Evolutionary conservation across 2,329 filamentous ascomycete genomes (phyloP).

Genomic region (Aspergillus brasiliensis): DNA sequence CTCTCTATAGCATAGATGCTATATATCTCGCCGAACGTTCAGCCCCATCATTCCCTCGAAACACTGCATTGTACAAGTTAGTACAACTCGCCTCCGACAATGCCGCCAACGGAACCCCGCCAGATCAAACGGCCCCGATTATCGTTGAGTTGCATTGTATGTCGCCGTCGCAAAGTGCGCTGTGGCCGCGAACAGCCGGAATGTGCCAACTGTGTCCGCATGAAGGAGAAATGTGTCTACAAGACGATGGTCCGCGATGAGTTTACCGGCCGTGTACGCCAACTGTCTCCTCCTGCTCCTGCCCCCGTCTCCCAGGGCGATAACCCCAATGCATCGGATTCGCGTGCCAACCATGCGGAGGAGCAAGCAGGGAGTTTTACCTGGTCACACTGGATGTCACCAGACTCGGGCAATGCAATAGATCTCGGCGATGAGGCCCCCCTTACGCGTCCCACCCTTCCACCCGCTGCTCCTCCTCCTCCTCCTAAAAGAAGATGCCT

Average conservation of each 20-base stretch:
- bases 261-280: neutral
- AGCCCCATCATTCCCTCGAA: too few species aligned
- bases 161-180: slow-evolving; percentile 8
- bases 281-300: neutral
- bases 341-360: neutral
- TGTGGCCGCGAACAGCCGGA: slow-evolving; percentile 5
- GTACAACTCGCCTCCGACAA: too few species aligned
- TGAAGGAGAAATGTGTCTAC: slow-evolving; percentile 1
- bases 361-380: neutral
- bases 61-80: too few species aligned
- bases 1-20: too few species aligned
- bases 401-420: neutral
- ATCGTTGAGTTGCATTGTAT: slow-evolving; percentile 5
- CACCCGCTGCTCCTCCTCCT: neutral
- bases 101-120: neutral
- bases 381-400: neutral
- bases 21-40: too few species aligned
- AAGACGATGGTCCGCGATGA: neutral
- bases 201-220: slow-evolving; percentile 4
- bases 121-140: slow-evolving; percentile 1
- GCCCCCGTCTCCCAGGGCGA: neutral
- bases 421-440: neutral
- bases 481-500: neutral
- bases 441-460: neutral
- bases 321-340: neutral